Percentiles rank a stretch among this genome's conserved stretches.
Evolutionary conservation across 1,284 basidiomycete species (phyloP).

Genomic region (Naganishia sp.): DNA sequence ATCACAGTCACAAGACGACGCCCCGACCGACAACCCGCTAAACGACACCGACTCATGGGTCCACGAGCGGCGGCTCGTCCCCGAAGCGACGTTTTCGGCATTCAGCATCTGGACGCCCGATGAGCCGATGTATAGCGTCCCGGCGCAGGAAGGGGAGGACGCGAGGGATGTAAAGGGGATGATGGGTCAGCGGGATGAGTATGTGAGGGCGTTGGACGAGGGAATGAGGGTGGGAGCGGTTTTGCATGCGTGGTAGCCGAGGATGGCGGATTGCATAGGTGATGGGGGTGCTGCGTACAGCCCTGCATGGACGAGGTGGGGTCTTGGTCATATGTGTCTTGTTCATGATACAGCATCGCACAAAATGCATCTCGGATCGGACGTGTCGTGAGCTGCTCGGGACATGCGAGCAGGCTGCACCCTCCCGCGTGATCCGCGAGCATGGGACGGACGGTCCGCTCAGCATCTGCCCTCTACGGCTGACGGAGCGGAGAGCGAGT

Average conservation of each 20-base stretch:
- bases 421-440: too few relatives aligned
- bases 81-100: constrained; percentile 5
- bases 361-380: too few relatives aligned
- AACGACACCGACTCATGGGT: neutral
- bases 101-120: constrained; percentile 10
- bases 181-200: constrained; percentile 24
- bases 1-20: neutral
- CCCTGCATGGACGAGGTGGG: too few relatives aligned
- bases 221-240: constrained; percentile 8
- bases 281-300: neutral
- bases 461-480: too few relatives aligned
- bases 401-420: too few relatives aligned
- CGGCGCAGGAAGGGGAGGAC: neutral
- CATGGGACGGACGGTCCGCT: too few relatives aligned
- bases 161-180: neutral
- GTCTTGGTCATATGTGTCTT: too few relatives aligned
- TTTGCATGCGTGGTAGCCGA: constrained; percentile 13
- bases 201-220: constrained; percentile 13
- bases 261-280: neutral
- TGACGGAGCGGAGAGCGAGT: too few relatives aligned
- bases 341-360: too few relatives aligned
- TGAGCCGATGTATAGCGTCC: constrained; percentile 5
- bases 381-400: too few relatives aligned
- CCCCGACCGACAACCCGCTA: neutral
- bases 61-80: neutral